A percentile compares a stretch with the other conserved stretches of the same genome.
phyloP scores from a whole-genome alignment of 2,329 filamentous ascomycete genomes.

The Botrytis medusae region DNA sequence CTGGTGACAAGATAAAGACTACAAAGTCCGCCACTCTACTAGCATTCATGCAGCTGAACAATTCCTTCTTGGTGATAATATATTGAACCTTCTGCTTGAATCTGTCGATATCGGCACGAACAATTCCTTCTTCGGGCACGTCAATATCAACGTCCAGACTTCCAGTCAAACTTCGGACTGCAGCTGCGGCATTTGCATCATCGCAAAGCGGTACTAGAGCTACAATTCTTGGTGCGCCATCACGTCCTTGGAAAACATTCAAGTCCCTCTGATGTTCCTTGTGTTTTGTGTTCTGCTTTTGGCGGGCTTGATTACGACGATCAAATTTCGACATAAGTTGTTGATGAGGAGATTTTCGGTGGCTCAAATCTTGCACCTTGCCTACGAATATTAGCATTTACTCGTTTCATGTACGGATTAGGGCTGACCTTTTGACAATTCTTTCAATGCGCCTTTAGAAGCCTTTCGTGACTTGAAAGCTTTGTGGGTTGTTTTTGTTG shows the following conservation, averaged over 20 bases:
- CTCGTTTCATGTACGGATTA: slow-evolving; percentile 14
- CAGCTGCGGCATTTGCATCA: slow-evolving; percentile 65
- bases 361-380: slow-evolving; percentile 72
- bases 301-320: slow-evolving; percentile 90
- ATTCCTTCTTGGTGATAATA: slow-evolving; percentile 68
- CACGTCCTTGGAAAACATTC: slow-evolving; percentile 79
- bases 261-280: slow-evolving; percentile 77
- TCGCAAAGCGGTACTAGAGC: slow-evolving; percentile 82
- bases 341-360: slow-evolving; percentile 87
- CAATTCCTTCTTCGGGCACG: slow-evolving; percentile 55
- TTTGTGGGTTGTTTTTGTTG: slow-evolving; percentile 87
- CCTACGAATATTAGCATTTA: slow-evolving; percentile 50
- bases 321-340: slow-evolving; percentile 98
- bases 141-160: slow-evolving; percentile 77
- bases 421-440: slow-evolving; percentile 74
- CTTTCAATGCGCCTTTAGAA: slow-evolving; percentile 82
- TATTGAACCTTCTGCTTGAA: slow-evolving; percentile 97
- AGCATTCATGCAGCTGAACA: slow-evolving; percentile 78
- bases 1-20: slow-evolving; percentile 77
- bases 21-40: slow-evolving; percentile 90
- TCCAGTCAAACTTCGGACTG: slow-evolving; percentile 69
- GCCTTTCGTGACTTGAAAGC: slow-evolving; percentile 89
- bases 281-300: slow-evolving; percentile 80
- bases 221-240: slow-evolving; percentile 84
- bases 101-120: slow-evolving; percentile 73